A percentile compares a stretch with the other conserved stretches of the same genome.
phyloP scores from a whole-genome alignment of 2,329 filamentous ascomycete genomes.

The Coniochaeta prunicola region DNA sequence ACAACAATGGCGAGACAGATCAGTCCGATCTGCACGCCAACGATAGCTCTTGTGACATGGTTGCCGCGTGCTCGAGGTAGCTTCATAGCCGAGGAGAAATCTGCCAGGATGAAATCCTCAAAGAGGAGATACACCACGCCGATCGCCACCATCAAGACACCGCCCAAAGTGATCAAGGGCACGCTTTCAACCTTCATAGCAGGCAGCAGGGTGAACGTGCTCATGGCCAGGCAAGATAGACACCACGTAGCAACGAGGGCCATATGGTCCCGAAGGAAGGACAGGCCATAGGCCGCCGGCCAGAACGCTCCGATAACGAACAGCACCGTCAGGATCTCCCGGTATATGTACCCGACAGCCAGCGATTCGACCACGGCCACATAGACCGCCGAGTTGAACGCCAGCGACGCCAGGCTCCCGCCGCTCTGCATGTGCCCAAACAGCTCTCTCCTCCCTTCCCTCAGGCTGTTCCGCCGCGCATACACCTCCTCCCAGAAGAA shows the following conservation, averaged over 20 bases:
- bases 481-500: slow-evolving; percentile 96
- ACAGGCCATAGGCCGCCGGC: slow-evolving; percentile 66
- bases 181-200: slow-evolving; percentile 79
- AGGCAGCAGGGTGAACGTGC: slow-evolving; percentile 80
- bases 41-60: slow-evolving; percentile 46
- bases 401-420: slow-evolving; percentile 49
- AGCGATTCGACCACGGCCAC: slow-evolving; percentile 72
- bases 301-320: slow-evolving; percentile 73
- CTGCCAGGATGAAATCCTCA: slow-evolving; percentile 54
- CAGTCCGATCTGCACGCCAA: slow-evolving; percentile 71
- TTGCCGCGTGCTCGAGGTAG: slow-evolving; percentile 23
- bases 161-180: slow-evolving; percentile 68
- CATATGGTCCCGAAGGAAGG: slow-evolving; percentile 62
- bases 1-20: slow-evolving; percentile 76
- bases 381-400: slow-evolving; percentile 59
- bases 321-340: slow-evolving; percentile 76
- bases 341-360: slow-evolving; percentile 84
- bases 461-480: slow-evolving; percentile 63
- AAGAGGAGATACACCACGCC: slow-evolving; percentile 75
- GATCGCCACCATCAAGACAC: slow-evolving; percentile 66
- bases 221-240: slow-evolving; percentile 74
- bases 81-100: slow-evolving; percentile 28
- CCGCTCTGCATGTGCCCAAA: slow-evolving; percentile 61
- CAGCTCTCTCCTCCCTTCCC: slow-evolving; percentile 58
- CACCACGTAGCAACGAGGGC: slow-evolving; percentile 65